A percentile compares a stretch with the other conserved stretches of the same genome.
Evolutionary conservation across 306 rosid genomes (phyloP).

Genomic region (Erythrophleum fordii): DNA sequence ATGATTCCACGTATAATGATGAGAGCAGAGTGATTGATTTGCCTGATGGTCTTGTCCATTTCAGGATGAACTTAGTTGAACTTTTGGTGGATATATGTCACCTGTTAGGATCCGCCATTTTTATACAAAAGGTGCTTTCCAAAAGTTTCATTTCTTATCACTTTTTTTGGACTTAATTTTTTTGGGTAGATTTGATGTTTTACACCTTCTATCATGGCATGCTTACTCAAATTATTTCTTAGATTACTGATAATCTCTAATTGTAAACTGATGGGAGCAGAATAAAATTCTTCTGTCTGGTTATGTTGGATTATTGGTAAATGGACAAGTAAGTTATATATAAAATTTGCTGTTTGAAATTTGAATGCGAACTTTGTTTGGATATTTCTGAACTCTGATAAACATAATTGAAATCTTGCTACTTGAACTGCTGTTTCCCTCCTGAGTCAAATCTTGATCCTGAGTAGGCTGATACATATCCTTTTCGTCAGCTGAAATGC

Average conservation of each 20-base stretch:
- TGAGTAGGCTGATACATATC: background rate
- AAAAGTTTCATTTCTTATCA: constrained; percentile 18
- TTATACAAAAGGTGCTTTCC: constrained; percentile 75
- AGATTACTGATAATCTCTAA: constrained; percentile 15
- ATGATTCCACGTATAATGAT: constrained; percentile 67
- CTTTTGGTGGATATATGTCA: constrained; percentile 96
- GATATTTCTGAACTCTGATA: background rate
- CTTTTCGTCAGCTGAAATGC: background rate
- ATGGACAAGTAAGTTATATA: background rate
- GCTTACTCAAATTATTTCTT: constrained; percentile 19
- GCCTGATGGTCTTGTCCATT: constrained; percentile 88
- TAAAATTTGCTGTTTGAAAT: background rate
- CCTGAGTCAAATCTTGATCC: background rate
- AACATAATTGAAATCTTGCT: background rate
- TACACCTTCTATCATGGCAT: constrained; percentile 23
- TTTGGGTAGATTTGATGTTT: constrained; percentile 33
- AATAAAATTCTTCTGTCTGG: constrained; percentile 1
- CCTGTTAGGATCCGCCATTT: constrained; percentile 73
- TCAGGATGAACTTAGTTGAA: constrained; percentile 85
- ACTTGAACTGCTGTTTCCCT: background rate
- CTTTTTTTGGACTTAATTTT: constrained; percentile 18
- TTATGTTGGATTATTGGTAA: constrained; percentile 22
- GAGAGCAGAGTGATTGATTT: constrained; percentile 77
- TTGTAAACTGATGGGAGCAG: constrained; percentile 3
- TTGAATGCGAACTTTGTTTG: background rate